A percentile compares a stretch with the other conserved stretches of the same genome.
These are phyloP conservation scores for Eucalyptus paniculata DNA, from an alignment of 345 rosid species.

Conservation along the genomic window DNA sequence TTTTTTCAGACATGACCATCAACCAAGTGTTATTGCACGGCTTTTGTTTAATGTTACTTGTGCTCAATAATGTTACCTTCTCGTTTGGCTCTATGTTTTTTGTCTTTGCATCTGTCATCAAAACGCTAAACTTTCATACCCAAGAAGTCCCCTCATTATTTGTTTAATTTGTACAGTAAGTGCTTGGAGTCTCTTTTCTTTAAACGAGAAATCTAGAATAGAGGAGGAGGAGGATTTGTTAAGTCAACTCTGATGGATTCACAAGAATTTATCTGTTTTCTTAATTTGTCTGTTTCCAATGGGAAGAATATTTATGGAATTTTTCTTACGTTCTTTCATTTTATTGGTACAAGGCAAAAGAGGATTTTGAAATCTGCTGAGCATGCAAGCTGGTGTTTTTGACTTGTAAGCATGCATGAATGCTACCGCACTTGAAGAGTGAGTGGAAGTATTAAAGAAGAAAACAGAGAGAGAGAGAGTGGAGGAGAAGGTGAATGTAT, in stretches of 20 bases:
- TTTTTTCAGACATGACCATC: not conserved
- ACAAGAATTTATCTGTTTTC: not conserved
- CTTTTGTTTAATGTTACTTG: not conserved
- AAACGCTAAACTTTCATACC: not conserved
- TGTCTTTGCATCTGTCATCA: not conserved
- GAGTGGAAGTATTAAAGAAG: not conserved
- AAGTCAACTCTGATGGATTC: not conserved
- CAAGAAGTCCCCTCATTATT: not conserved
- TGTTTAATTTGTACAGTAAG: not conserved
- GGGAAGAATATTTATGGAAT: not conserved
- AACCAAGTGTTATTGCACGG: not conserved
- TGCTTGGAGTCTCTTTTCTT: not conserved
- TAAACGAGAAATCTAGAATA: not conserved
- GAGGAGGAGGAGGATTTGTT: not conserved
- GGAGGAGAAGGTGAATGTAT: not conserved
- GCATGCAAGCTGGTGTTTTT: not conserved
- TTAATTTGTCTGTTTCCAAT: not conserved
- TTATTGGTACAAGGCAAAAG: not conserved
- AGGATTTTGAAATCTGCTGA: not conserved
- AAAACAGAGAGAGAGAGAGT: not conserved
- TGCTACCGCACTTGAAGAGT: not conserved
- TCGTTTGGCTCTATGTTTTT: conserved; percentile 17
- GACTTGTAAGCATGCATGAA: not conserved
- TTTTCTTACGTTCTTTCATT: not conserved
- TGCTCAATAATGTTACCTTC: conserved; percentile 26